Percentiles rank a stretch among this genome's conserved stretches.
Evolutionary conservation across 805 yeast genomes (phyloP).

Genomic region (Candida suzukii): DNA sequence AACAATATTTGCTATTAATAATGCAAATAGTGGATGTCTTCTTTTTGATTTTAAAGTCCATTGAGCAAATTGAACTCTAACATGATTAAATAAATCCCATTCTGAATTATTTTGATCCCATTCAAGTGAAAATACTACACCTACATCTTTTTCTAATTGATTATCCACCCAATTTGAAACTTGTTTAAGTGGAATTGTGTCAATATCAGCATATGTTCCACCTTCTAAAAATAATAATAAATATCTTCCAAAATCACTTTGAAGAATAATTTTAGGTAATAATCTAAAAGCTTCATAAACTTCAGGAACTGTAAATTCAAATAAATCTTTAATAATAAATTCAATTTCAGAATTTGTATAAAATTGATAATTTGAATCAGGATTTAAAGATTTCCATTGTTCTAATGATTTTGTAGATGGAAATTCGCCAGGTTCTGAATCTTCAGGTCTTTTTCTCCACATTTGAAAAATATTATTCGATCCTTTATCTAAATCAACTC

Average conservation of each 20-base stretch:
- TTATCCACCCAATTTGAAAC: constrained; percentile 47
- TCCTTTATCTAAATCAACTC: background rate
- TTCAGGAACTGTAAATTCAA: constrained; percentile 29
- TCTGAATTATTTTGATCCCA: constrained; percentile 36
- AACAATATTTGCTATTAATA: constrained; percentile 38
- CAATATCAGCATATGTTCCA: constrained; percentile 46
- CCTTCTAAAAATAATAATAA: constrained; percentile 39
- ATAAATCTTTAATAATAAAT: constrained; percentile 2
- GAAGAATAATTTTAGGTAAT: constrained; percentile 36
- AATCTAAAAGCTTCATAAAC: constrained; percentile 34
- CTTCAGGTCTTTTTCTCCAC: constrained; percentile 1
- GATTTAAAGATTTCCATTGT: background rate
- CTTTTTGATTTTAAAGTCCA: constrained; percentile 47
- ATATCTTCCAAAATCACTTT: constrained; percentile 43
- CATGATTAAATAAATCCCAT: constrained; percentile 34
- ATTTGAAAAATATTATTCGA: constrained; percentile 1
- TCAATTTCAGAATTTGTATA: background rate
- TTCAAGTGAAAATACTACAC: constrained; percentile 41
- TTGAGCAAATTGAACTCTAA: constrained; percentile 46
- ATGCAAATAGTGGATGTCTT: constrained; percentile 48
- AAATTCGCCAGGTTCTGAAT: constrained; percentile 1
- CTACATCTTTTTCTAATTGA: constrained; percentile 31
- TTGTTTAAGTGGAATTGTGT: constrained; percentile 39
- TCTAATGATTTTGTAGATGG: background rate
- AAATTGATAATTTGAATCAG: background rate